Percentiles rank a stretch among this genome's conserved stretches.
Evolutionary conservation across 306 rosid genomes (phyloP).

Genomic region (Acacia acuminata): DNA sequence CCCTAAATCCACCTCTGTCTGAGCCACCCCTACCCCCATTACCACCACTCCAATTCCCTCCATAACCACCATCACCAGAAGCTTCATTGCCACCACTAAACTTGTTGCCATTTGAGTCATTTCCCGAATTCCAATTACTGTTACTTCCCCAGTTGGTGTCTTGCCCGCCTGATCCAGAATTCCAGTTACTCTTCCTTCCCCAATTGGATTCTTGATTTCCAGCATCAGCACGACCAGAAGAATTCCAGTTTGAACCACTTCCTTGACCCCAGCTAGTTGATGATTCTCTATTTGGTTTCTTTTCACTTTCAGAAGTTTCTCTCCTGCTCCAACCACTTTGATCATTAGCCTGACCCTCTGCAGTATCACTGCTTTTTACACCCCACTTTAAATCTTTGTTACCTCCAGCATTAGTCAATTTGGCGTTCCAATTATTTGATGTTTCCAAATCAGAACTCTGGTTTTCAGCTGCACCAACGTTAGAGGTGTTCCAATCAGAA

Average conservation of each 20-base stretch:
- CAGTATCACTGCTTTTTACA: too few relatives aligned
- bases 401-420: too few relatives aligned
- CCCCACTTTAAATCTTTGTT: too few relatives aligned
- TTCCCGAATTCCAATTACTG: constrained; percentile 28
- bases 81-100: constrained; percentile 43
- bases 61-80: constrained; percentile 39
- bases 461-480: too few relatives aligned
- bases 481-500: too few relatives aligned
- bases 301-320: neutral
- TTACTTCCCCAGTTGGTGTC: constrained; percentile 28
- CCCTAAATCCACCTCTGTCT: constrained; percentile 58
- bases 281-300: neutral
- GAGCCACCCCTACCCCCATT: constrained; percentile 56
- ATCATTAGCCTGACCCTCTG: constrained; percentile 2
- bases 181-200: constrained; percentile 40
- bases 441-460: too few relatives aligned
- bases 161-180: constrained; percentile 33
- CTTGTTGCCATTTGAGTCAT: constrained; percentile 35
- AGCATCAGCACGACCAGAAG: constrained; percentile 19
- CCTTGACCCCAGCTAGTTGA: constrained; percentile 23
- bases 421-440: too few relatives aligned
- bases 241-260: constrained; percentile 18
- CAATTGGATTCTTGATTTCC: constrained; percentile 33
- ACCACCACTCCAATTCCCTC: constrained; percentile 65
- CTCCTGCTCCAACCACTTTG: constrained; percentile 10